Conservation (phyloP, 257 asterid genomes). For the Coffea eugenioides region DNA sequence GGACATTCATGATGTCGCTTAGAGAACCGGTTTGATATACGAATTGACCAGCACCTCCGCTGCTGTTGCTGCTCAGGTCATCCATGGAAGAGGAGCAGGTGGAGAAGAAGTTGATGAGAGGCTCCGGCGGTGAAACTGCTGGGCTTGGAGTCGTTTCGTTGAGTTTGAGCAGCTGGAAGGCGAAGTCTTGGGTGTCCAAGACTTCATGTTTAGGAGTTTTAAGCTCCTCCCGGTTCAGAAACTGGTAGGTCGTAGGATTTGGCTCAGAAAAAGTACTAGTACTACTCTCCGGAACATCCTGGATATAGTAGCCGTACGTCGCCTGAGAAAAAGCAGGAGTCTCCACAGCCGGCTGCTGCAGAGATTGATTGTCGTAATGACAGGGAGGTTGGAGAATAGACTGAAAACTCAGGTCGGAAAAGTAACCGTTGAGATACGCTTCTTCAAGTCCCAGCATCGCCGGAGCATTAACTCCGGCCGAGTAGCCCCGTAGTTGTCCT, state of each 20-base stretch:
- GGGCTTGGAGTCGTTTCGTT: not conserved
- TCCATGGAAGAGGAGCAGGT: not conserved
- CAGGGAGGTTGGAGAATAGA: constrained; percentile 17
- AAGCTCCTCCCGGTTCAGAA: constrained; percentile 7
- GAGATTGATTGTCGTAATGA: constrained; percentile 16
- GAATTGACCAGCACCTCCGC: not conserved
- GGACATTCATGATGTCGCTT: not conserved
- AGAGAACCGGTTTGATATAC: not conserved
- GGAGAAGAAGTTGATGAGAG: constrained; percentile 17
- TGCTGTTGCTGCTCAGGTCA: not conserved
- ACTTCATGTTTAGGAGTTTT: constrained; percentile 28
- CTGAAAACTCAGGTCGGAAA: constrained; percentile 47
- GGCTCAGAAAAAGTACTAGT: not conserved
- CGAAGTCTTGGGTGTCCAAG: constrained; percentile 9
- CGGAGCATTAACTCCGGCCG: constrained; percentile 11
- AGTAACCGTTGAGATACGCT: constrained; percentile 40
- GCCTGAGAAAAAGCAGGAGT: constrained; percentile 9
- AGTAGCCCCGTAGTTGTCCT: not conserved
- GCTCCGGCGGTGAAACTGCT: constrained; percentile 17
- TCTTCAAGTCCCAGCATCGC: constrained; percentile 26
- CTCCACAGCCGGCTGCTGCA: not conserved
- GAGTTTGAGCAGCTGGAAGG: constrained; percentile 17
- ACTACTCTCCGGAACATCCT: constrained; percentile 5
- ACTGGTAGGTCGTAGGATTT: not conserved
- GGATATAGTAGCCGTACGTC: not conserved